phyloP scores from a whole-genome alignment of 2,329 filamentous ascomycete genomes.

The Juglanconis oblonga region DNA sequence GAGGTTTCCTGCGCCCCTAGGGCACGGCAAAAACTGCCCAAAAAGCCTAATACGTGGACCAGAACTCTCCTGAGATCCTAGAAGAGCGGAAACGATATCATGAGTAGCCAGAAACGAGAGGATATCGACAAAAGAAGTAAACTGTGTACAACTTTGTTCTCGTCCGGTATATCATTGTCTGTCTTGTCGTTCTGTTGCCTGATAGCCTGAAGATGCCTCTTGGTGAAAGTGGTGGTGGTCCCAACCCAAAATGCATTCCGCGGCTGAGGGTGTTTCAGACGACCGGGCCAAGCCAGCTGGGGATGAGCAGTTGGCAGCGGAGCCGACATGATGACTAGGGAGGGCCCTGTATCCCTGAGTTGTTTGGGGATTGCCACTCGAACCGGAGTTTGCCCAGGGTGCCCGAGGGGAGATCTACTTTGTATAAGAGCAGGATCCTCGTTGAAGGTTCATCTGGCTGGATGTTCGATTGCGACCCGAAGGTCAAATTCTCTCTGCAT shows the following conservation, averaged over 20 bases:
- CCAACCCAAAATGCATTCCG: not conserved
- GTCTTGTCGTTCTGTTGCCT: not conserved
- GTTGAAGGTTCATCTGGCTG: too few species aligned
- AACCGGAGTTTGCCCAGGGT: not conserved
- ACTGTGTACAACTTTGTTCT: too few species aligned
- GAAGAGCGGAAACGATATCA: not conserved
- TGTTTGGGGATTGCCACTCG: not conserved
- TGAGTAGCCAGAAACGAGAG: too few species aligned
- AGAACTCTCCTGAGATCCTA: not conserved
- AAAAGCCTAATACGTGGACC: not conserved
- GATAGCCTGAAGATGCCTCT: not conserved
- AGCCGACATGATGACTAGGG: not conserved
- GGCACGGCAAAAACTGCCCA: not conserved
- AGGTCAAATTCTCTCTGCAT: too few species aligned
- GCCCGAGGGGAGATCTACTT: not conserved
- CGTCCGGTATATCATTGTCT: not conserved
- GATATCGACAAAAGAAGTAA: too few species aligned
- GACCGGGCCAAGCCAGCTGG: not conserved
- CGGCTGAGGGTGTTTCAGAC: slow-evolving; percentile 3
- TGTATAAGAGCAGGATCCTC: not conserved
- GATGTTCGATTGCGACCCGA: too few species aligned
- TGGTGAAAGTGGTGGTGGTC: not conserved
- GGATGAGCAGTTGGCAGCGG: not conserved
- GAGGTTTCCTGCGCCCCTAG: slow-evolving; percentile 5
- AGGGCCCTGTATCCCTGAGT: not conserved